Conservation (phyloP, 352 stramenopile species). For the Phytophthora constricta region DNA sequence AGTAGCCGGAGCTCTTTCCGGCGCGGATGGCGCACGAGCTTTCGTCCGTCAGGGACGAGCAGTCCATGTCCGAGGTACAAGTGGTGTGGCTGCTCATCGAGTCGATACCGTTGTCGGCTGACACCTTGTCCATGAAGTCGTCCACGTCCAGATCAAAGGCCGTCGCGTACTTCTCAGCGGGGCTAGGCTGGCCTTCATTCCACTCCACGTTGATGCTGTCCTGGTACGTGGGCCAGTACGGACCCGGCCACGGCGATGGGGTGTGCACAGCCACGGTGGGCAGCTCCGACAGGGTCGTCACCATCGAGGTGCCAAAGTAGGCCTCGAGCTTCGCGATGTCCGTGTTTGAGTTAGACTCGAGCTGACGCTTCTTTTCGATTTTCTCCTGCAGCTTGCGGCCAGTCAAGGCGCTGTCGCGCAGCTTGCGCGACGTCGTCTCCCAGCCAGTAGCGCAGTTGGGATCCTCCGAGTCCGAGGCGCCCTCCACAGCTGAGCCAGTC, state of each 20-base stretch:
- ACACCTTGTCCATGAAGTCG: slow-evolving; percentile 45
- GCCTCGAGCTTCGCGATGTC: slow-evolving; percentile 26
- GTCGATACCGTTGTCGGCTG: slow-evolving; percentile 30
- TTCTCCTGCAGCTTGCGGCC: slow-evolving; percentile 22
- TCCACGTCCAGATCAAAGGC: slow-evolving; percentile 39
- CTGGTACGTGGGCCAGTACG: slow-evolving; percentile 62
- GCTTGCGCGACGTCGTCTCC: slow-evolving; percentile 17
- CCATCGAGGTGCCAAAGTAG: slow-evolving; percentile 23
- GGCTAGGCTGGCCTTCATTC: slow-evolving; percentile 25
- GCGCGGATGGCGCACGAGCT: slow-evolving; percentile 39
- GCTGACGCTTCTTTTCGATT: slow-evolving; percentile 7
- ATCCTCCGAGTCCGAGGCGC: slow-evolving; percentile 7
- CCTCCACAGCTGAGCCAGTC: slow-evolving; percentile 2
- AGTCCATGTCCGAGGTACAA: slow-evolving; percentile 41
- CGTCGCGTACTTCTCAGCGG: slow-evolving; percentile 47
- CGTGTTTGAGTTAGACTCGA: slow-evolving; percentile 22
- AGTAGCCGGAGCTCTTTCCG: slow-evolving; percentile 43
- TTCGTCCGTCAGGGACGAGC: slow-evolving; percentile 34
- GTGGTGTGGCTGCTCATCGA: slow-evolving; percentile 28
- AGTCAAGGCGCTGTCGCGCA: slow-evolving; percentile 24
- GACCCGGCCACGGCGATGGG: slow-evolving; percentile 19
- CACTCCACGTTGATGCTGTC: slow-evolving; percentile 63
- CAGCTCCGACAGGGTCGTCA: slow-evolving; percentile 18
- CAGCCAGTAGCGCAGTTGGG: slow-evolving; percentile 25
- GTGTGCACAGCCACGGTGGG: slow-evolving; percentile 16